Evolutionary conservation across 345 rosid genomes (phyloP), one percentile per base, ranked within the genome.

Genomic region (Citrus glauca): DNA sequence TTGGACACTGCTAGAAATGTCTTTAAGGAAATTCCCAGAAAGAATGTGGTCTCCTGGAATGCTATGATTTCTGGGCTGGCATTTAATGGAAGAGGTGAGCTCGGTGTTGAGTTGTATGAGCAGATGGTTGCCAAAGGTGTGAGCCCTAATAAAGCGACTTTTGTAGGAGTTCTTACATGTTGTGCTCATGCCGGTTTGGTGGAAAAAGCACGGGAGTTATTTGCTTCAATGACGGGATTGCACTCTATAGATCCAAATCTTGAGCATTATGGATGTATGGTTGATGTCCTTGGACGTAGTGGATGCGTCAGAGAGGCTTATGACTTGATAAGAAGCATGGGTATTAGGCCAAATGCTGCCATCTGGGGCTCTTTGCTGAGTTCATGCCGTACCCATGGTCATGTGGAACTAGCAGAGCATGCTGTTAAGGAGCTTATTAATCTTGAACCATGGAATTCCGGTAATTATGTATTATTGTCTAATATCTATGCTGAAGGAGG

Each of bases 321-420:
- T 82, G 91, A 88, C 80, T 72, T 93, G 82, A 81, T 93, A 30
- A 87, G 82, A 83, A 77, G 57, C 75, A 85, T 87, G 89, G 86
- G 87, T 10, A 72, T 80, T 35, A 62, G 42, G 9, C 87, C 94
- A 62, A 87, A 86, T 82, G 91, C 92, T 33, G 67, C 90, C 59
- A 78, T 91, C 71, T 93, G 93, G 94, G 95, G 95, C 53, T 75
- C 93, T 3, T 77, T 93, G 84, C 92, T 93, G 1, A 85, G 97
- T 81, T 85, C 95, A 4, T 87, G 93, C 68, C 91, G 89, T 27
- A 86, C 86, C 62, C 90, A 90, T n/a, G 91, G 94, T 42, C 88
- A 88, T 72, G 76, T 80, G 42, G 82, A 87, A 81, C 86, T 90
- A 32, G 94, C 93, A 19, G 87, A 91, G 72, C 80, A 81, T 81